phyloP scores from a whole-genome alignment of 192 early-diverging fungal species.

The Dissophora globulifera region DNA sequence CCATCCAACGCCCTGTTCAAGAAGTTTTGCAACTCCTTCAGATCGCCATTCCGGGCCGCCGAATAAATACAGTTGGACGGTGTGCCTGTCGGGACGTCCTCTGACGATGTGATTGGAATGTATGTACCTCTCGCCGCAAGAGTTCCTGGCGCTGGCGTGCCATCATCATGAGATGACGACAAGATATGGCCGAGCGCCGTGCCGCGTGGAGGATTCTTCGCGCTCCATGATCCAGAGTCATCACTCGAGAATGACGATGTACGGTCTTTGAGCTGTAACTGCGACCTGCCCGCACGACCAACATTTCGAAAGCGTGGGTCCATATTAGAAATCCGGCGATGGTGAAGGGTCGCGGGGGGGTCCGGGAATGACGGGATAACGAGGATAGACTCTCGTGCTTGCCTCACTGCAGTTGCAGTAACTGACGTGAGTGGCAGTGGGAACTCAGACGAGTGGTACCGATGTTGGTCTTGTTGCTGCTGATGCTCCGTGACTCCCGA shows the following conservation, averaged over 20 bases:
- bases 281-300: neutral
- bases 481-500: neutral
- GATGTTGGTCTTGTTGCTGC: neutral
- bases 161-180: too few species aligned
- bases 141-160: too few species aligned
- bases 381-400: conserved; percentile 13
- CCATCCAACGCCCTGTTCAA: conserved; percentile 17
- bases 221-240: neutral
- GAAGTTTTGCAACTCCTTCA: conserved; percentile 27
- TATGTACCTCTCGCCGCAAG: conserved; percentile 17
- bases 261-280: conserved; percentile 4
- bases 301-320: conserved; percentile 14
- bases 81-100: conserved; percentile 19
- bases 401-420: too few species aligned
- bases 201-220: neutral
- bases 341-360: conserved; percentile 38
- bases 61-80: conserved; percentile 30
- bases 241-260: conserved; percentile 25
- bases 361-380: conserved; percentile 41
- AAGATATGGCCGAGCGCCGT: too few species aligned
- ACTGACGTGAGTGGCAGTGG: too few species aligned
- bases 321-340: conserved; percentile 45
- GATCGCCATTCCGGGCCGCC: conserved; percentile 38
- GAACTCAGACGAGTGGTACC: too few species aligned
- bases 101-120: conserved; percentile 34